phyloP scores from a whole-genome alignment of 2,329 filamentous ascomycete genomes.

The Microcyclosporella mali region DNA sequence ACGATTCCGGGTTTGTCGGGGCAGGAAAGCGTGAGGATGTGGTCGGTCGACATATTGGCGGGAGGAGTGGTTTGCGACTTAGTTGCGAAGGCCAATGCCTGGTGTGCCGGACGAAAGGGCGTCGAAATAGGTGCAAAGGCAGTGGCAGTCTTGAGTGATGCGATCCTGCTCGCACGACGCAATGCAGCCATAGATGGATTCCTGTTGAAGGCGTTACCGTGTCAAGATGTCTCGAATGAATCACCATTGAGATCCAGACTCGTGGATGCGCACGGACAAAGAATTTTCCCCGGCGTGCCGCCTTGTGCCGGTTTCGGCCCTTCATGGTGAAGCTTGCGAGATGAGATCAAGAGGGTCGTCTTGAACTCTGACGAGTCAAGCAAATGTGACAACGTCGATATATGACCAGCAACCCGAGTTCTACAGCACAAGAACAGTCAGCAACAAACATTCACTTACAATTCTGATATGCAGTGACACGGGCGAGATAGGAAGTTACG shows the following conservation, averaged over 20 bases:
- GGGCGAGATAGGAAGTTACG: too few relatives aligned
- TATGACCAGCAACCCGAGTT: too few relatives aligned
- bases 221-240: conserved; percentile 1
- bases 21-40: conserved; percentile 75
- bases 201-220: conserved; percentile 1
- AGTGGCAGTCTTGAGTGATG: background rate
- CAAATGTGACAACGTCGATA: too few relatives aligned
- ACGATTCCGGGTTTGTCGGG: conserved; percentile 81
- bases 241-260: conserved; percentile 1
- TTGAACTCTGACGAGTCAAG: too few relatives aligned
- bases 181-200: conserved; percentile 3
- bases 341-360: too few relatives aligned
- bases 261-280: conserved; percentile 1
- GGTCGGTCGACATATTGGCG: conserved; percentile 39
- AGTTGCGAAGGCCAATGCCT: conserved; percentile 5
- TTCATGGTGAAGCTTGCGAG: too few relatives aligned
- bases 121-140: background rate
- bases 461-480: too few relatives aligned
- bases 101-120: background rate
- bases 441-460: too few relatives aligned
- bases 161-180: background rate
- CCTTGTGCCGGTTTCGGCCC: background rate
- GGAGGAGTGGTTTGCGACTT: conserved; percentile 3
- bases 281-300: background rate
- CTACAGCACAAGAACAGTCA: too few relatives aligned